phyloP scores from a whole-genome alignment of 2,329 filamentous ascomycete genomes.

The Dactylonectria estremocensis region DNA sequence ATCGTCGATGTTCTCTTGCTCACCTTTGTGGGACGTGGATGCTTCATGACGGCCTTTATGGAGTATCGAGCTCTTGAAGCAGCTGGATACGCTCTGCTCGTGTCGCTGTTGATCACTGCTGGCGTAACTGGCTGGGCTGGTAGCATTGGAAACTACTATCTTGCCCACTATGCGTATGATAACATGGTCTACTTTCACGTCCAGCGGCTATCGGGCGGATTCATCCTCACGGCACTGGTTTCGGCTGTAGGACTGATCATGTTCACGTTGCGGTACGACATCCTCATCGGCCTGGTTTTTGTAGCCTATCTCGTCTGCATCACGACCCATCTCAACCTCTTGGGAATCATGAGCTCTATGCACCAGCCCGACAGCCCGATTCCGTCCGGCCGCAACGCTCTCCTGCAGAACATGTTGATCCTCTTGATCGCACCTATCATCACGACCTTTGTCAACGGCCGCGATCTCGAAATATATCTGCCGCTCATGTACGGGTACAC shows the following conservation, averaged over 20 bases:
- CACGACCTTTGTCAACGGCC: slow-evolving; percentile 34
- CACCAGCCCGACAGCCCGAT: slow-evolving; percentile 34
- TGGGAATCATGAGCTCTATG: slow-evolving; percentile 40
- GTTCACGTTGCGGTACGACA: slow-evolving; percentile 25
- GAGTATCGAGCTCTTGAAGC: slow-evolving; percentile 24
- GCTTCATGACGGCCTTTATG: slow-evolving; percentile 41
- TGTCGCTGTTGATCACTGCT: slow-evolving; percentile 33
- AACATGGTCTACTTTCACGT: slow-evolving; percentile 42
- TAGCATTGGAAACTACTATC: slow-evolving; percentile 36
- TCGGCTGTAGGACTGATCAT: slow-evolving; percentile 25
- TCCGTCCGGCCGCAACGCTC: slow-evolving; percentile 25
- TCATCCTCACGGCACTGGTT: slow-evolving; percentile 29
- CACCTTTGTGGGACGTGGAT: slow-evolving; percentile 36
- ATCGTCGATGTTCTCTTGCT: slow-evolving; percentile 37
- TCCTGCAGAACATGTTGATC: slow-evolving; percentile 32
- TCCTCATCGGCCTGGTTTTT: slow-evolving; percentile 35
- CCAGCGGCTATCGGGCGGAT: slow-evolving; percentile 35
- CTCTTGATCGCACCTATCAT: slow-evolving; percentile 34
- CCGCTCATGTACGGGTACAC: slow-evolving; percentile 36
- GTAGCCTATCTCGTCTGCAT: slow-evolving; percentile 33
- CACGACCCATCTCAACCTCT: slow-evolving; percentile 37
- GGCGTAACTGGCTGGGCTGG: slow-evolving; percentile 41
- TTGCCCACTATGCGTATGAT: slow-evolving; percentile 40
- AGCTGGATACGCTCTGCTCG: slow-evolving; percentile 36
- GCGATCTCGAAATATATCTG: slow-evolving; percentile 37